These are phyloP conservation scores for Daucus carota DNA, from an alignment of 129 eudicot genomes.

Conservation along the genomic window DH1_v3.0 NC_030386.2:9771501-9772000, in stretches of 20 bases:
- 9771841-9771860: constrained; percentile 75
- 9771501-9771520: background rate
- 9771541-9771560: constrained; percentile 29
- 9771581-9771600: constrained; percentile 57
- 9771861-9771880: constrained; percentile 86
- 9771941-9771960: background rate
- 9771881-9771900: constrained; percentile 58
- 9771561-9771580: constrained; percentile 34
- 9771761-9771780: background rate
- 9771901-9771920: background rate
- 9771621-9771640: constrained; percentile 40
- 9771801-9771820: constrained; percentile 41
- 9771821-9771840: constrained; percentile 66
- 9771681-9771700: constrained; percentile 93
- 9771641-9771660: constrained; percentile 58
- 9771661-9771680: constrained; percentile 85
- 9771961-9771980: background rate
- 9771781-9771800: constrained; percentile 1
- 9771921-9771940: too few relatives aligned
- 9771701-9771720: constrained; percentile 64
- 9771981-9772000: background rate
- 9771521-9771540: constrained; percentile 23
- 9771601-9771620: constrained; percentile 70
- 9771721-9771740: background rate
- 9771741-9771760: too few relatives aligned